Conservation (phyloP, 805 yeast species). For the Ogataea naganishii region DNA sequence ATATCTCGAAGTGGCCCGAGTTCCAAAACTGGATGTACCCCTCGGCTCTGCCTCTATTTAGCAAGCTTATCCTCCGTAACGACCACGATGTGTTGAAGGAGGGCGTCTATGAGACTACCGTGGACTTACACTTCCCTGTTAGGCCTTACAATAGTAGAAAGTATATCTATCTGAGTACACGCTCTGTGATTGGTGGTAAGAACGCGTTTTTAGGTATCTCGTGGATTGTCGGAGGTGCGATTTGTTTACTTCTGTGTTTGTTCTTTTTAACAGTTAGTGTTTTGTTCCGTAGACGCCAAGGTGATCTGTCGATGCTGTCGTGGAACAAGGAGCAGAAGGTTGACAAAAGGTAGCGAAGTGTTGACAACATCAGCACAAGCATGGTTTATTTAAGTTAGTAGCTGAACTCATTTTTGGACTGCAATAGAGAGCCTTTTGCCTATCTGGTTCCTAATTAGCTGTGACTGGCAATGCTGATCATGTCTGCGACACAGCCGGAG, state of each 20-base stretch:
- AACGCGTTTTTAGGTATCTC: constrained; percentile 63
- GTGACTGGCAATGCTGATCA: too few species aligned
- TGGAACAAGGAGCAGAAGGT: constrained; percentile 49
- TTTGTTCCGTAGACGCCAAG: constrained; percentile 61
- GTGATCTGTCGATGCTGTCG: constrained; percentile 60
- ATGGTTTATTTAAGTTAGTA: too few species aligned
- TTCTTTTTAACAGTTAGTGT: constrained; percentile 44
- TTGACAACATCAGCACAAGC: too few species aligned
- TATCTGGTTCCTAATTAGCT: too few species aligned
- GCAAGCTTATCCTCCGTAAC: constrained; percentile 59
- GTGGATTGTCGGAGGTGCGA: constrained; percentile 70
- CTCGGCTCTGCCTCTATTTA: constrained; percentile 61
- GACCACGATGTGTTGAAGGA: constrained; percentile 41
- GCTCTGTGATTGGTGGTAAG: constrained; percentile 70
- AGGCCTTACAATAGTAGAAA: constrained; percentile 59
- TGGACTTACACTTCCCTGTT: constrained; percentile 79
- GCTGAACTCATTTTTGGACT: too few species aligned
- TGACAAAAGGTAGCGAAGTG: too few species aligned
- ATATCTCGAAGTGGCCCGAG: constrained; percentile 56
- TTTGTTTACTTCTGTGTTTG: constrained; percentile 52
- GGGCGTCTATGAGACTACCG: constrained; percentile 56
- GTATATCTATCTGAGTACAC: constrained; percentile 56
- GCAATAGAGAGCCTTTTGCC: too few species aligned
- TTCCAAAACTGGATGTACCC: constrained; percentile 86
- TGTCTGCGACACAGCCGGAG: too few species aligned